phyloP scores from a whole-genome alignment of 2,329 filamentous ascomycete species.

The Reticulascus tulasneorum region DNA sequence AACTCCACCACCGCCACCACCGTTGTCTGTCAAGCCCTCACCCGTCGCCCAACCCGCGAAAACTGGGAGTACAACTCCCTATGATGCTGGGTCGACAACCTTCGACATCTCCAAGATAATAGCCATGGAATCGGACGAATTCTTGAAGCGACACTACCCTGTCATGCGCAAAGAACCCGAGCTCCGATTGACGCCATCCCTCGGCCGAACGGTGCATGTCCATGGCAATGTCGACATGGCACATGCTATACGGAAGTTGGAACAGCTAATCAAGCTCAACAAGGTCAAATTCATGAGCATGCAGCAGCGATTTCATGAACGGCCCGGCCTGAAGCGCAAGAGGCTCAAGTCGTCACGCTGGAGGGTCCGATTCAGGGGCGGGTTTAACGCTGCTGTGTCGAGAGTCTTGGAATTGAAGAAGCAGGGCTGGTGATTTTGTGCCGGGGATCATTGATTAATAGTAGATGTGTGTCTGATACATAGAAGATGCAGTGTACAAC shows the following conservation, averaged over 20 bases:
- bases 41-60: neutral
- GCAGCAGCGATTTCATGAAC: constrained; percentile 68
- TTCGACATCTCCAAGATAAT: constrained; percentile 33
- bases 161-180: constrained; percentile 15
- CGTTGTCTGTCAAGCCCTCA: neutral
- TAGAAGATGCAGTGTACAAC: no score
- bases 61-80: constrained; percentile 3
- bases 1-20: constrained; percentile 2
- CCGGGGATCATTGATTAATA: no score
- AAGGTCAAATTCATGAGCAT: constrained; percentile 51
- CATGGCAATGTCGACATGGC: constrained; percentile 38
- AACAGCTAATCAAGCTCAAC: constrained; percentile 44
- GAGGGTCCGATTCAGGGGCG: constrained; percentile 63
- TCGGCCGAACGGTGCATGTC: constrained; percentile 41
- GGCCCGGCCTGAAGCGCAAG: constrained; percentile 74
- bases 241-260: constrained; percentile 39
- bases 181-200: constrained; percentile 36
- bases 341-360: constrained; percentile 66
- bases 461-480: no score
- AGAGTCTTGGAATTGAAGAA: constrained; percentile 67
- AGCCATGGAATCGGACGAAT: constrained; percentile 23
- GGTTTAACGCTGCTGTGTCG: constrained; percentile 60
- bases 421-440: constrained; percentile 83
- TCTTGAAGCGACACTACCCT: constrained; percentile 12
- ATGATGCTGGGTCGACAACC: constrained; percentile 11